Base-by-base conservation (phyloP, 345 rosid species). In the Rhodamnia argentea region DNA sequence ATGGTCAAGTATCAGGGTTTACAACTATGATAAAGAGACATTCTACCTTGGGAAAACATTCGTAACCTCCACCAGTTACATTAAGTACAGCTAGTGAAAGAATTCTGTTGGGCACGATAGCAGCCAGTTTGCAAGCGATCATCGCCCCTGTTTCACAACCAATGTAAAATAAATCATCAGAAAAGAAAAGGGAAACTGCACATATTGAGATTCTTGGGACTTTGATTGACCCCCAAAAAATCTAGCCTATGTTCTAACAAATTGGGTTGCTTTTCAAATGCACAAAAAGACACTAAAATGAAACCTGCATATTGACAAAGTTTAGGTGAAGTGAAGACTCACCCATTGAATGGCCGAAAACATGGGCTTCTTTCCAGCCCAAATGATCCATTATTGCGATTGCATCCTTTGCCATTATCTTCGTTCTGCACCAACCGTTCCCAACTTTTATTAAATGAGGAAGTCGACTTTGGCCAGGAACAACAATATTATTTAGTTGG, bases 261-360 rank as follows among this genome's bases (percentile, higher is more conserved):
- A 37, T 32, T 70, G 0, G 47, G 13, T 70, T 9, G 13, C 81
- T 51, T 37, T 59, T 13, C 82, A 53, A 37, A 20, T 42, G 75
- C 70, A 78, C 54, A 55, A 0, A 42, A 55, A 1, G n/a, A 37
- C 81, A 37, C 47, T 18, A 20, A 70, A 70, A 70, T 37, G 81
- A 70, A 70, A 37, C 26, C 1, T 8, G 47, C 81, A 37, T 0
- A 10, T 0, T 37, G 47, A 18, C 81, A 37, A 70, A 70, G 26
- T 70, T 37, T 6, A 37, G 81, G 47, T 70, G 81, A 8, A 70
- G 78, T 70, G 78, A 18, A 20, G 64, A 86, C 87, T 90, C 87
- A 95, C 99, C 99, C 99, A 97, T 96, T 70, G 99, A 97, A 84
- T 97, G 99, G 2, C 99, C 99, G 91, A 95, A 91, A 7, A 95